Evolutionary conservation across 208 protist species (phyloP).

Genomic region (Trichomonas vaginalis): DNA sequence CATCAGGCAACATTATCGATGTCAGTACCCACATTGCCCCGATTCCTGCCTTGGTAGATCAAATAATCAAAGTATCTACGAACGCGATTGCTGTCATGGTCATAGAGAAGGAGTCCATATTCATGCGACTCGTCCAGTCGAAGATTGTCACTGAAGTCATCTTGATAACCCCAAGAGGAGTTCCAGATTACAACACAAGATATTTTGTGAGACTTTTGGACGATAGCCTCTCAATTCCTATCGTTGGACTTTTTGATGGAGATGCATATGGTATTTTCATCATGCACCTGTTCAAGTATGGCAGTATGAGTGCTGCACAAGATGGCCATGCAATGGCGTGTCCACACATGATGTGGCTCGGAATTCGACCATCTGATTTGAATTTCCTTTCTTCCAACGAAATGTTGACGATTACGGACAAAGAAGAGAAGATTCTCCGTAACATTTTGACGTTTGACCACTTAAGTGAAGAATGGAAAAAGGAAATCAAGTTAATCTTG

Average conservation of each 20-base stretch:
- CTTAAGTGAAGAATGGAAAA: neutral
- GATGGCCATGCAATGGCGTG: conserved; percentile 39
- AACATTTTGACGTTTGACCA: neutral
- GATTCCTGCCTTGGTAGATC: neutral
- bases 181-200: conserved; percentile 44
- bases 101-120: conserved; percentile 48
- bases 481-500: conserved; percentile 39
- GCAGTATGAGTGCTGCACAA: conserved; percentile 45
- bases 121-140: conserved; percentile 44
- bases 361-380: conserved; percentile 43
- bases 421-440: conserved; percentile 32
- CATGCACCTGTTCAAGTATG: conserved; percentile 42
- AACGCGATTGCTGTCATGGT: neutral
- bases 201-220: conserved; percentile 37
- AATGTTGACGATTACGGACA: conserved; percentile 11
- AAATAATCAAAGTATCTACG: neutral
- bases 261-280: conserved; percentile 50
- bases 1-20: neutral
- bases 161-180: conserved; percentile 42
- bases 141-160: conserved; percentile 46
- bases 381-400: neutral
- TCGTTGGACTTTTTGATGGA: conserved; percentile 43
- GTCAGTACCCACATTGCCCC: neutral
- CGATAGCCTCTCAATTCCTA: conserved; percentile 36
- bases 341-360: conserved; percentile 45